Conservation (phyloP, 2,329 filamentous ascomycete genomes). For the Cercospora janseana region DNA sequence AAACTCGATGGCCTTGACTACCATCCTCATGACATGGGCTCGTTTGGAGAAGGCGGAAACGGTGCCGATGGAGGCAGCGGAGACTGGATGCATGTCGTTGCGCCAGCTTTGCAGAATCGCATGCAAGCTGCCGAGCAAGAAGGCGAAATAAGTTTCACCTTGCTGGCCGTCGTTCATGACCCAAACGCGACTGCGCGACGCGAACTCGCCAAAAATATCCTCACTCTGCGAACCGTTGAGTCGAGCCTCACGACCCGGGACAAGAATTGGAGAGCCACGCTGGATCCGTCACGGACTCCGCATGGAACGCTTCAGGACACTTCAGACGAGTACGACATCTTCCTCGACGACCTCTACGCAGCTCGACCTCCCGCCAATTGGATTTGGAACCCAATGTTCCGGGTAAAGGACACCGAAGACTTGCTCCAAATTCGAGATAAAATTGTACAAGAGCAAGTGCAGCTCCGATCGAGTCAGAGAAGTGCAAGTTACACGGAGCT, state of each 20-base stretch:
- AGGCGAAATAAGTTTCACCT: conserved; percentile 68
- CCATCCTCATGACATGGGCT: conserved; percentile 65
- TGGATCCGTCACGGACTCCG: conserved; percentile 32
- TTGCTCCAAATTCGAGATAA: conserved; percentile 42
- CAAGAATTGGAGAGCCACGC: conserved; percentile 48
- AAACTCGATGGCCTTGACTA: conserved; percentile 81
- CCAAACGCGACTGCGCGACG: conserved; percentile 53
- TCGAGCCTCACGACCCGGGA: conserved; percentile 40
- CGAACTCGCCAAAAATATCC: conserved; percentile 47
- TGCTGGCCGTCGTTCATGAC: conserved; percentile 71
- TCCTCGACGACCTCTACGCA: conserved; percentile 38
- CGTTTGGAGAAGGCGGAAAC: conserved; percentile 34
- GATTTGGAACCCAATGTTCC: conserved; percentile 31
- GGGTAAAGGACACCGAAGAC: conserved; percentile 27
- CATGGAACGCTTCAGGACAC: conserved; percentile 25
- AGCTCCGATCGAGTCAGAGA: conserved; percentile 9
- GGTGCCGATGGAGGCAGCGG: conserved; percentile 41
- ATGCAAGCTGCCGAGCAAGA: conserved; percentile 64
- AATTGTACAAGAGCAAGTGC: conserved; percentile 45
- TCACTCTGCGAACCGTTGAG: conserved; percentile 44
- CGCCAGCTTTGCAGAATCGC: conserved; percentile 62
- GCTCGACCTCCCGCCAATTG: conserved; percentile 32
- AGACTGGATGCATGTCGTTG: conserved; percentile 67
- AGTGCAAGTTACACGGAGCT: conserved; percentile 37
- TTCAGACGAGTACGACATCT: conserved; percentile 28